Conservation (phyloP, 179 eudicot species). For the Amaranthus tricolor region DNA sequence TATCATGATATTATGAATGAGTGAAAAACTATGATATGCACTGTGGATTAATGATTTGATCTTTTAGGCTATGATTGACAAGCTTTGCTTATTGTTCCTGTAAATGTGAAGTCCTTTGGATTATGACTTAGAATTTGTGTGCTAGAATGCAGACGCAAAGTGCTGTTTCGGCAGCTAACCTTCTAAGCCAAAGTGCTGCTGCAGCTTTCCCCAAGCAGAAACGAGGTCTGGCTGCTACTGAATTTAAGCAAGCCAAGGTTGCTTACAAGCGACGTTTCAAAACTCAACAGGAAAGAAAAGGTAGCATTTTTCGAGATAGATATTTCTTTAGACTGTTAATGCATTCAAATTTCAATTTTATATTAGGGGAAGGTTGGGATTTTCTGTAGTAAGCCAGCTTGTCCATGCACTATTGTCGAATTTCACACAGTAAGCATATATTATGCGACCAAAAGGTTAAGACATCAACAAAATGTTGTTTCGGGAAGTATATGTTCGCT, state of each 20-base stretch:
- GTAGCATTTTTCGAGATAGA: constrained; percentile 26
- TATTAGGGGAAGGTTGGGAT: neutral
- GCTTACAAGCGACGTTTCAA: constrained; percentile 62
- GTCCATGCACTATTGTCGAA: neutral
- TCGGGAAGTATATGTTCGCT: too few relatives aligned
- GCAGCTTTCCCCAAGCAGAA: constrained; percentile 82
- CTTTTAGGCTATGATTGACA: neutral
- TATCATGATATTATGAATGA: neutral
- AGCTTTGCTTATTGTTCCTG: neutral
- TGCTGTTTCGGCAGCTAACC: constrained; percentile 70
- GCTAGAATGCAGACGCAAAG: constrained; percentile 71
- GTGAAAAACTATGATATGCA: neutral
- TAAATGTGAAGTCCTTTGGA: neutral
- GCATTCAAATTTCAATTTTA: neutral
- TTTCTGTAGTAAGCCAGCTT: neutral
- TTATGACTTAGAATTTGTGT: constrained; percentile 23
- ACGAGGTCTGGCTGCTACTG: constrained; percentile 53
- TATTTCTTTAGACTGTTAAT: neutral
- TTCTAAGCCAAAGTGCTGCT: constrained; percentile 67
- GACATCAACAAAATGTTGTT: too few relatives aligned
- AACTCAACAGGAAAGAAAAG: constrained; percentile 44
- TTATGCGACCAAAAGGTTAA: neutral
- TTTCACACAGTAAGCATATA: neutral
- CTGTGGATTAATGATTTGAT: neutral
- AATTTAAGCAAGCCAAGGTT: constrained; percentile 78